A percentile compares a stretch with the other conserved stretches of the same genome.
Evolutionary conservation across 495 filamentous ascomycete species (phyloP).

Genomic region (Hypoxylon fuscum): DNA sequence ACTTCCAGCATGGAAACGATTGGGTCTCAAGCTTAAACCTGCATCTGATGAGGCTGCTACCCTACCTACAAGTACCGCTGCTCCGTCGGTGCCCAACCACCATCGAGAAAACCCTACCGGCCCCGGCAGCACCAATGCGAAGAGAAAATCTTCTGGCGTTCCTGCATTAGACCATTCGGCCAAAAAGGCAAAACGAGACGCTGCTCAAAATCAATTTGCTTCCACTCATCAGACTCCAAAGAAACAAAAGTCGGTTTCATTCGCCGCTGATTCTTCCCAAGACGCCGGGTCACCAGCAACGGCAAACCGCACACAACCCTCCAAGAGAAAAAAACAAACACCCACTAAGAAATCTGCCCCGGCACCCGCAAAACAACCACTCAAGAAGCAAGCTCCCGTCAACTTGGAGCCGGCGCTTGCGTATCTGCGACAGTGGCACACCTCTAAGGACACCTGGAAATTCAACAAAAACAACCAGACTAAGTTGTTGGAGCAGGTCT

Average conservation of each 20-base stretch:
- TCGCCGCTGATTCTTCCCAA: constrained; percentile 74
- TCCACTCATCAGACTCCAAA: constrained; percentile 47
- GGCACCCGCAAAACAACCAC: constrained; percentile 33
- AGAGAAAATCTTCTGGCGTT: constrained; percentile 47
- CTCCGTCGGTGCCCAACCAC: constrained; percentile 44
- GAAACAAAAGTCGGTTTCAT: constrained; percentile 77
- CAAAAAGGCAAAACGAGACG: constrained; percentile 43
- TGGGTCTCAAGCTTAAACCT: constrained; percentile 77
- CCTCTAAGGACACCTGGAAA: constrained; percentile 76
- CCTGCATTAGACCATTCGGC: constrained; percentile 46
- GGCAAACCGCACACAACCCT: constrained; percentile 35
- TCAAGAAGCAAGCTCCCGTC: constrained; percentile 50
- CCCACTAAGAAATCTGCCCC: constrained; percentile 43
- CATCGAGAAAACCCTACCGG: constrained; percentile 35
- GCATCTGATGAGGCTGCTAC: constrained; percentile 55
- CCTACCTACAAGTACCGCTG: constrained; percentile 34
- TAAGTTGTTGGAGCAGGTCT: constrained; percentile 80
- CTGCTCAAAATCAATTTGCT: constrained; percentile 31
- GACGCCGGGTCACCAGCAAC: constrained; percentile 47
- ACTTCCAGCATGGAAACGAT: constrained; percentile 79
- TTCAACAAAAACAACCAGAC: constrained; percentile 92
- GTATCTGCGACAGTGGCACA: constrained; percentile 77
- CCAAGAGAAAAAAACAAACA: constrained; percentile 44
- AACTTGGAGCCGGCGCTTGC: constrained; percentile 68
- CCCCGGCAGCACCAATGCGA: constrained; percentile 36